Conservation (phyloP, 805 yeast genomes). For the Wickerhamiella brachini region DNA sequence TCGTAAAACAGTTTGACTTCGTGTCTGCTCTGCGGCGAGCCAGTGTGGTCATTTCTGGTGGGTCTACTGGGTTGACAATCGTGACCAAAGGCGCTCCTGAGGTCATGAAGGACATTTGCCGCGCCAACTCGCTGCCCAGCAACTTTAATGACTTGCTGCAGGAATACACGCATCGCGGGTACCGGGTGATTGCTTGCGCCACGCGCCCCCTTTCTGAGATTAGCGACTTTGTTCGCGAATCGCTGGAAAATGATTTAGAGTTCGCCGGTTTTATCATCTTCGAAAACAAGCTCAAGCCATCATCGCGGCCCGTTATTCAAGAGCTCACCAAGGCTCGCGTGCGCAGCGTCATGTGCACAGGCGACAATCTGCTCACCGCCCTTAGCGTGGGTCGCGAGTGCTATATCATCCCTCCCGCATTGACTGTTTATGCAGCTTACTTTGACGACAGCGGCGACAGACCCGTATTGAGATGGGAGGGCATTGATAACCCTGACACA, state of each 20-base stretch:
- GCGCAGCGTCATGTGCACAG: conserved; percentile 92
- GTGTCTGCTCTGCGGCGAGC: conserved; percentile 74
- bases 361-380: conserved; percentile 91
- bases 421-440: conserved; percentile 50
- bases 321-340: conserved; percentile 54
- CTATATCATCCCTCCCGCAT: conserved; percentile 38
- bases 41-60: conserved; percentile 58
- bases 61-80: conserved; percentile 29
- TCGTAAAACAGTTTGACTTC: conserved; percentile 60
- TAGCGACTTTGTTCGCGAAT: conserved; percentile 45
- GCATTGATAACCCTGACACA: conserved; percentile 31
- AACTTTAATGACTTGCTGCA: conserved; percentile 63
- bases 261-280: conserved; percentile 85
- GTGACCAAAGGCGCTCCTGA: conserved; percentile 97
- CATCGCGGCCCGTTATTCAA: conserved; percentile 47
- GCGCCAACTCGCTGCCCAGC: conserved; percentile 53
- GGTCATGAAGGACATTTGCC: conserved; percentile 68
- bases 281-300: conserved; percentile 73
- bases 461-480: conserved; percentile 26
- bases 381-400: conserved; percentile 85
- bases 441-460: conserved; percentile 31
- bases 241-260: conserved; percentile 51
- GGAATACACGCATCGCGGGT: conserved; percentile 84
- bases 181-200: conserved; percentile 94
- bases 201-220: conserved; percentile 48